phyloP scores from a whole-genome alignment of 495 filamentous ascomycete genomes.

The Xanthoparmelia taractica region DNA sequence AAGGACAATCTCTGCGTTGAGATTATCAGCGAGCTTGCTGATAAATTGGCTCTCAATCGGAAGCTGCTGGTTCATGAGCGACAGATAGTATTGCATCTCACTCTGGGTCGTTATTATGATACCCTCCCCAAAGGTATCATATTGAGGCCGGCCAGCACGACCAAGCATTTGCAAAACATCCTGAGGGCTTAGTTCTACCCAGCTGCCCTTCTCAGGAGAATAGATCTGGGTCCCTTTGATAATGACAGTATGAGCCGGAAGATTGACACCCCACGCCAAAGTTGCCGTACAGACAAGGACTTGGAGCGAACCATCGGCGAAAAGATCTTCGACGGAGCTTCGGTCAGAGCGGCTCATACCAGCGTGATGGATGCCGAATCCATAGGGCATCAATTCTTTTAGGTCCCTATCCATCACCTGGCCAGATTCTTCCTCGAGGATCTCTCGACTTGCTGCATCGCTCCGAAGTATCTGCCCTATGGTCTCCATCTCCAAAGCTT shows the following conservation, averaged over 20 bases:
- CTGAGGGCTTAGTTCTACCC: constrained; percentile 96
- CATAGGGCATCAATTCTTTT: constrained; percentile 92
- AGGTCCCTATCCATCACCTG: constrained; percentile 76
- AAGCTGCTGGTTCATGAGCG: constrained; percentile 90
- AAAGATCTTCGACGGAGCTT: constrained; percentile 90
- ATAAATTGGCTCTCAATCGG: constrained; percentile 96
- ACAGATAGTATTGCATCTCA: constrained; percentile 95
- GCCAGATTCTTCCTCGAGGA: constrained; percentile 76
- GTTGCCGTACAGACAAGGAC: constrained; percentile 97
- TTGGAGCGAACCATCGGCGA: constrained; percentile 81
- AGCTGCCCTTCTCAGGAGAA: constrained; percentile 96
- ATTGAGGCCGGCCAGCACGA: constrained; percentile 91
- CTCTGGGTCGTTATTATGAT: constrained; percentile 95
- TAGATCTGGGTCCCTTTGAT: constrained; percentile 98
- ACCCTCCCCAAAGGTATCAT: constrained; percentile 94
- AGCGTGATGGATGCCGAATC: constrained; percentile 96
- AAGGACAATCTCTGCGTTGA: constrained; percentile 95
- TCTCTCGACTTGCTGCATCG: constrained; percentile 85
- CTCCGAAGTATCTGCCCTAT: constrained; percentile 92
- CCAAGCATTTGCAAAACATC: constrained; percentile 99
- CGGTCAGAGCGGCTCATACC: constrained; percentile 91
- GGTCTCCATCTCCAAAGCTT: constrained; percentile 89
- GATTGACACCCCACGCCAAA: constrained; percentile 90
- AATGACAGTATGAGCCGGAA: constrained; percentile 90
- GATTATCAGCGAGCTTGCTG: constrained; percentile 87